Base-by-base conservation (phyloP, 352 stramenopile genomes). In the Peronospora belbahrii region DNA sequence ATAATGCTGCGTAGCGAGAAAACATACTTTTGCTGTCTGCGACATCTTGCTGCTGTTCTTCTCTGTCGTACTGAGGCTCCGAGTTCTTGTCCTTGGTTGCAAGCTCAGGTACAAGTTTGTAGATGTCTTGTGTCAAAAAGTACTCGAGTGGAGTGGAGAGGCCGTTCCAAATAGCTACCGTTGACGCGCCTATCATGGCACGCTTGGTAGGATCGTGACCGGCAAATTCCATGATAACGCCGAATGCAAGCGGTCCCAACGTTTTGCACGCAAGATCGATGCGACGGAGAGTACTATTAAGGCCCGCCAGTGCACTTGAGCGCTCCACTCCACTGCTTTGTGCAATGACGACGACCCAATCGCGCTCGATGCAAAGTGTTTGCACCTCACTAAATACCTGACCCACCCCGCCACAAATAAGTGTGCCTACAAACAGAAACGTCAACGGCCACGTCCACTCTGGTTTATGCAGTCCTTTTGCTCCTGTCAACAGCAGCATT, bases 291-390 rank as follows among this genome's bases (percentile, higher is more conserved):
- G 51, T 68, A 13, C 80, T 88, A 62, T 94, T 95, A 9, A 89
- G 40, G 5, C 56, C 41, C 6, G 62, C 65, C n/a, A 94, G 52
- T n/a, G 51, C 48, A 9, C 49, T 42, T 3, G 68, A 76, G 24
- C 71, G 56, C 4, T 75, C 63, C 0, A 42, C 49, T 40, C 38
- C 57, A 37, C 43, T 59, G 17, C 15, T 48, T 17, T 60, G 55
- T 0, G 80, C 65, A 31, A 94, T 70, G 3, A 94, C 59, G 1
- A 94, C 81, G 28, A 94, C 76, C 82, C 84, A 95, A 49, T 95
- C 84, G 32, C 80, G 76, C 48, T 95, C 80, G 28, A 94, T 70
- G 1, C 72, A 76, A 1, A 93, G 47, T 5, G 79, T 90, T 43
- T 88, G 70, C 8, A 76, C 79, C 27, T 88, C 64, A 35, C 72